Percentiles rank a stretch among this genome's conserved stretches.
These are phyloP conservation scores for Coemansia asiatica DNA, from an alignment of 192 early-diverging fungal genomes.

Conservation along the genomic window DNA sequence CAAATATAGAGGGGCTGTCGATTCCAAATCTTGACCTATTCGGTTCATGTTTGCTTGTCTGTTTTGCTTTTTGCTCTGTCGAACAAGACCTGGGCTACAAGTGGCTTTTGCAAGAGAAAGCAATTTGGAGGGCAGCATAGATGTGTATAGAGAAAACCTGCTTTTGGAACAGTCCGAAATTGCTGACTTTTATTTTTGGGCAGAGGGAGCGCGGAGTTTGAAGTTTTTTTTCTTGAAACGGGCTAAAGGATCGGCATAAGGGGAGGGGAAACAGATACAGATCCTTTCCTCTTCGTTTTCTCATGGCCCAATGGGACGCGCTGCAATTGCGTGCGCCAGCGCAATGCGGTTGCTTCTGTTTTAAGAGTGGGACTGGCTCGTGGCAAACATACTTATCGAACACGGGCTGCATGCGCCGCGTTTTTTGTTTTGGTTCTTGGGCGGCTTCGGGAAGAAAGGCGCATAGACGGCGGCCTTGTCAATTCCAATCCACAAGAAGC, in stretches of 20 bases:
- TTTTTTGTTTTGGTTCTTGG: slow-evolving; percentile 8
- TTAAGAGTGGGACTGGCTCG: background rate
- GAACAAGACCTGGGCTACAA: no score
- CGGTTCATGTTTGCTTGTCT: no score
- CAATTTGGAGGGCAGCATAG: no score
- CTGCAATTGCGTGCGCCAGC: slow-evolving; percentile 23
- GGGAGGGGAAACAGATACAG: background rate
- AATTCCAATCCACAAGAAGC: background rate
- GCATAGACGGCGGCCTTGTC: no score
- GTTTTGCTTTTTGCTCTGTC: background rate
- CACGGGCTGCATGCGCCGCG: slow-evolving; percentile 24
- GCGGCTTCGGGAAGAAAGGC: background rate
- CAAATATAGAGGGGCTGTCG: no score
- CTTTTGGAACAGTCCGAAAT: no score
- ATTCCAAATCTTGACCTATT: no score
- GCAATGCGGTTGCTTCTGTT: slow-evolving; percentile 19
- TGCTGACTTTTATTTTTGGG: no score
- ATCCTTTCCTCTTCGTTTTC: background rate
- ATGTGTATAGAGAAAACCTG: no score
- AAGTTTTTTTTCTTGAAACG: no score
- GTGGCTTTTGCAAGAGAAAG: no score
- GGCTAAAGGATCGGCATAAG: slow-evolving; percentile 8
- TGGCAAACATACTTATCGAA: background rate
- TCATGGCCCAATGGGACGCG: background rate
- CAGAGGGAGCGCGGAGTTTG: slow-evolving; percentile 10